Conservation (phyloP, 345 rosid genomes). For the Citrus sinensis region DNA sequence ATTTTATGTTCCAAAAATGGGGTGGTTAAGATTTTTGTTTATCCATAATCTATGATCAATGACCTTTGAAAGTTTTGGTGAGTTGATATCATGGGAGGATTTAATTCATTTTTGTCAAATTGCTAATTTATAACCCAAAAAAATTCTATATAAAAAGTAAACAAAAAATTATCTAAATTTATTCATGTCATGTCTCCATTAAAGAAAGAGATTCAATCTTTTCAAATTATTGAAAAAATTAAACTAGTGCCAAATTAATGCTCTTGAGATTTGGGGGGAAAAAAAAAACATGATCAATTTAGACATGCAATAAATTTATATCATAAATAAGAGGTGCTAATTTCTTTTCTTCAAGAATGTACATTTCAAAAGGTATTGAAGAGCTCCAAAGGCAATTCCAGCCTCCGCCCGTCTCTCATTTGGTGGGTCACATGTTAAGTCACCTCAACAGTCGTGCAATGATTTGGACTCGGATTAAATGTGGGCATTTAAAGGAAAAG, state of each 20-base stretch:
- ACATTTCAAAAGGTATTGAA: not conserved
- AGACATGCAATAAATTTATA: not conserved
- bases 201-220: too few species aligned
- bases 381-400: not conserved
- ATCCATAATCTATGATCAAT: too few species aligned
- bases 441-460: not conserved
- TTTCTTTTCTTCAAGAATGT: not conserved
- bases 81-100: too few species aligned
- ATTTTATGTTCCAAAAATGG: too few species aligned
- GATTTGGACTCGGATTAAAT: not conserved
- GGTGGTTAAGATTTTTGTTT: too few species aligned
- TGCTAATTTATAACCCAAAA: too few species aligned
- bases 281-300: accelerated
- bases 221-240: too few species aligned
- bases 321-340: not conserved
- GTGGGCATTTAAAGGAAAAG: not conserved
- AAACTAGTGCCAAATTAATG: not conserved
- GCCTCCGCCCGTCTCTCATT: not conserved
- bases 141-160: too few species aligned
- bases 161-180: too few species aligned
- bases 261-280: not conserved
- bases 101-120: too few species aligned
- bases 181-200: too few species aligned
- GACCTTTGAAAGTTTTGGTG: too few species aligned
- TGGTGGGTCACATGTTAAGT: constrained; percentile 3